phyloP scores from a whole-genome alignment of 495 filamentous ascomycete species.

The Neurospora intermedia region DNA sequence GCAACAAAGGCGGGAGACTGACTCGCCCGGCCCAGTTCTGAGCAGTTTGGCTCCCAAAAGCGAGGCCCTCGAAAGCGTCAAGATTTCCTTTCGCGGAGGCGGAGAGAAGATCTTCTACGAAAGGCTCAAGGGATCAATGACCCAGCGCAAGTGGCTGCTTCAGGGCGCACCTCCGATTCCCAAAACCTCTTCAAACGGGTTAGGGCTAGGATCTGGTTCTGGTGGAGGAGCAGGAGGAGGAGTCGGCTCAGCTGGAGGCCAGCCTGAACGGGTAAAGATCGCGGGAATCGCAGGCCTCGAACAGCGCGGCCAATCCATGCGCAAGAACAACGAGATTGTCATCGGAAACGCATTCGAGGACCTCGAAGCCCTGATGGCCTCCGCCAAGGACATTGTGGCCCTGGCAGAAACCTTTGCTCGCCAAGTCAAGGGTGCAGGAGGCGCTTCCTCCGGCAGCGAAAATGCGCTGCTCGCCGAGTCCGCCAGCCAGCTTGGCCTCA shows the following conservation, averaged over 20 bases:
- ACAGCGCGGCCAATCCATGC: slow-evolving; percentile 65
- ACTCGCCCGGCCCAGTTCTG: slow-evolving; percentile 67
- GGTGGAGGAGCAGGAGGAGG: slow-evolving; percentile 4
- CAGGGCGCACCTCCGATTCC: slow-evolving; percentile 88
- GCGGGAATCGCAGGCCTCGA: slow-evolving; percentile 93
- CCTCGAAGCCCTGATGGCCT: slow-evolving; percentile 91
- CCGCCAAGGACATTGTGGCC: slow-evolving; percentile 88
- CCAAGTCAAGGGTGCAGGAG: slow-evolving; percentile 46
- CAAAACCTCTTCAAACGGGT: slow-evolving; percentile 39
- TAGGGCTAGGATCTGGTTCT: slow-evolving; percentile 40
- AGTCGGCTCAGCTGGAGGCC: slow-evolving; percentile 1
- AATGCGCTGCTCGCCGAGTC: slow-evolving; percentile 71
- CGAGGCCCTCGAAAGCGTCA: slow-evolving; percentile 65
- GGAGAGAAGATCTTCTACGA: slow-evolving; percentile 89
- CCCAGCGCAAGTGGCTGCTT: slow-evolving; percentile 93
- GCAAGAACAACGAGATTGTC: slow-evolving; percentile 83
- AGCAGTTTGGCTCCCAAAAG: slow-evolving; percentile 27
- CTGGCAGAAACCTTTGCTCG: slow-evolving; percentile 80
- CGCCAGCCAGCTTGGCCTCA: slow-evolving; percentile 72
- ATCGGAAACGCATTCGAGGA: slow-evolving; percentile 96
- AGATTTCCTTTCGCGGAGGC: slow-evolving; percentile 81
- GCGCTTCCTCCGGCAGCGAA: slow-evolving; percentile 50
- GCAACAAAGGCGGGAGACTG: slow-evolving; percentile 43
- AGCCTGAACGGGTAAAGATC: slow-evolving; percentile 40
- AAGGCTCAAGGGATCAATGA: slow-evolving; percentile 71